Conservation (phyloP, 306 rosid species). For the Fragaria ananassa region DNA sequence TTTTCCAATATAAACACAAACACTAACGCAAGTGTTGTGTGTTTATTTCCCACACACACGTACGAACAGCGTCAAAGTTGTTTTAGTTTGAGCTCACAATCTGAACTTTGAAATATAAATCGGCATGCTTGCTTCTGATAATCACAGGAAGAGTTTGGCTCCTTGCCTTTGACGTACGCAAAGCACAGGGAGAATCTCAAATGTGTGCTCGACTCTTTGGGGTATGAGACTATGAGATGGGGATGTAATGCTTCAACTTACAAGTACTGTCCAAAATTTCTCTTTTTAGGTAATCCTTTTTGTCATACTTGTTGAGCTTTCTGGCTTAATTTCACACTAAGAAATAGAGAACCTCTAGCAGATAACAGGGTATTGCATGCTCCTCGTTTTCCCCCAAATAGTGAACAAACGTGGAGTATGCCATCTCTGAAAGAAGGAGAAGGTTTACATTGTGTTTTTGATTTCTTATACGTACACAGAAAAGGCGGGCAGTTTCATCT, state of each 20-base stretch:
- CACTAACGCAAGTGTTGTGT: not conserved
- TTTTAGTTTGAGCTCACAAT: too few relatives aligned
- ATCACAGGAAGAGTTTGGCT: not conserved
- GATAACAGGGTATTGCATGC: not conserved
- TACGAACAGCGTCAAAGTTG: too few relatives aligned
- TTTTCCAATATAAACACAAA: not conserved
- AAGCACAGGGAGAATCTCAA: not conserved
- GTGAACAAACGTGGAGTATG: too few relatives aligned
- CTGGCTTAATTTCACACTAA: not conserved
- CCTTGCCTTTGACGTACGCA: not conserved
- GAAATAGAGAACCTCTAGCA: not conserved
- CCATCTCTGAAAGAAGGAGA: too few relatives aligned
- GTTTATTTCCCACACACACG: not conserved
- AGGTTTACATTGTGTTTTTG: too few relatives aligned
- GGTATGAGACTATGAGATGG: not conserved
- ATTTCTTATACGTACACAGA: not conserved
- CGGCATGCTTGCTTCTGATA: not conserved
- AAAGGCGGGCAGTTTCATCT: not conserved
- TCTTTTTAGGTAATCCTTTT: not conserved
- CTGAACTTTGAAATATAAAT: not conserved
- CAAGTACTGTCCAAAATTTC: slow-evolving; percentile 1
- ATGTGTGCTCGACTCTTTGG: not conserved
- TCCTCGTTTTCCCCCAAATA: too few relatives aligned
- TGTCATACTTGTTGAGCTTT: not conserved
- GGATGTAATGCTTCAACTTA: not conserved